A percentile compares a stretch with the other conserved stretches of the same genome.
phyloP scores from a whole-genome alignment of 106 monocot genomes.

The Allium cepa region DNA sequence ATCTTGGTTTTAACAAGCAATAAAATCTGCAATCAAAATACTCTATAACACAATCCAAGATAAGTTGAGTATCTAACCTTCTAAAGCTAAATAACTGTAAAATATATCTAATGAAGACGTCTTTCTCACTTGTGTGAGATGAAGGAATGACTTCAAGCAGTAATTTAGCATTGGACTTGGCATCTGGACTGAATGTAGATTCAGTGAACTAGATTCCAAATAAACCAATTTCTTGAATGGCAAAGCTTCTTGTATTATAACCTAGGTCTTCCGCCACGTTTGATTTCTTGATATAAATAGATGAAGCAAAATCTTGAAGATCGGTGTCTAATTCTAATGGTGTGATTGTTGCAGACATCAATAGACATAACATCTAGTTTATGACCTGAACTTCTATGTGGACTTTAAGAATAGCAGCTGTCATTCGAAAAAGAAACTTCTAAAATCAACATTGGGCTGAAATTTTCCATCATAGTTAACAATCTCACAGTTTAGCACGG shows the following conservation, averaged over 20 bases:
- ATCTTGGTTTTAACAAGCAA: conserved; percentile 32
- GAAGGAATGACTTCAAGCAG: conserved; percentile 11
- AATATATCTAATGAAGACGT: conserved; percentile 27
- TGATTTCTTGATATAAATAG: conserved; percentile 10
- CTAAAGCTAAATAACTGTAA: conserved; percentile 17
- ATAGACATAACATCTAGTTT: conserved; percentile 6
- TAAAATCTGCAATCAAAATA: conserved; percentile 35
- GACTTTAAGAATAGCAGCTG: conserved; percentile 53
- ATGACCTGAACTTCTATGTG: conserved; percentile 27
- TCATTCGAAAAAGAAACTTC: no score
- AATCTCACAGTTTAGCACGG: not conserved
- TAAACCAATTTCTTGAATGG: not conserved
- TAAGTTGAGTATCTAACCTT: conserved; percentile 2
- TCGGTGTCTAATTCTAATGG: conserved; percentile 22
- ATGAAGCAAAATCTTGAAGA: conserved; percentile 43
- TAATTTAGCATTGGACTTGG: conserved; percentile 41
- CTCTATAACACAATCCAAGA: conserved; percentile 69
- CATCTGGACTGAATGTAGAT: conserved; percentile 7
- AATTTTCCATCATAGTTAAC: not conserved
- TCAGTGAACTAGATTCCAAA: not conserved
- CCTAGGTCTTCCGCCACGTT: not conserved
- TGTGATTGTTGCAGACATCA: conserved; percentile 2
- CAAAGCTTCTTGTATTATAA: not conserved
- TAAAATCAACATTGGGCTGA: conserved; percentile 70
- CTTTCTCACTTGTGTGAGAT: conserved; percentile 8